phyloP scores from a whole-genome alignment of 225 moss, liverwort and hornwort species.

The Pleurozium schreberi region DNA sequence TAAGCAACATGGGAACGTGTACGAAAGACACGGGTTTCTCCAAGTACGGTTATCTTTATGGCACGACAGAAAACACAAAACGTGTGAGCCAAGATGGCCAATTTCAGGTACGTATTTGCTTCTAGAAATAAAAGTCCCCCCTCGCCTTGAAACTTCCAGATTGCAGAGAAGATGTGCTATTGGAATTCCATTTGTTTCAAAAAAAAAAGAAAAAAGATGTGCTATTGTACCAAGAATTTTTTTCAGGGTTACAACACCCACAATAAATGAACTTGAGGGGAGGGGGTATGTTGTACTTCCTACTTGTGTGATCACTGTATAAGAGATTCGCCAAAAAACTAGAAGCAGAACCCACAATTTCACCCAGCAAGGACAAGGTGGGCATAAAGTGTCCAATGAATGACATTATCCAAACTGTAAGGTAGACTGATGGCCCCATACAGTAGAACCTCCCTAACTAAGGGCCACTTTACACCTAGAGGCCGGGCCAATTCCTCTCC shows the following conservation, averaged over 20 bases:
- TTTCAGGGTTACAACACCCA: not conserved
- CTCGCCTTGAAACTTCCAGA: not conserved
- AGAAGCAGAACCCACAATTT: not conserved
- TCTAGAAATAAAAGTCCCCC: not conserved
- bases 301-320: rapidly evolving
- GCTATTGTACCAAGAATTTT: not conserved
- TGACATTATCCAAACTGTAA: not conserved
- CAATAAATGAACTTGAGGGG: not conserved
- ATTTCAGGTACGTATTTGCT: not conserved
- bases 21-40: not conserved
- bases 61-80: not conserved
- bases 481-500: too few relatives aligned
- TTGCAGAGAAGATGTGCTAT: not conserved
- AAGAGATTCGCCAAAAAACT: not conserved
- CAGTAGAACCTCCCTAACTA: too few relatives aligned
- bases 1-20: not conserved
- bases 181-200: too few relatives aligned
- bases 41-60: not conserved
- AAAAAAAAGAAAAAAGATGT: too few relatives aligned
- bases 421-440: too few relatives aligned
- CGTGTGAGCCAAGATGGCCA: not conserved
- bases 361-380: not conserved
- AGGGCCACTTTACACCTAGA: too few relatives aligned
- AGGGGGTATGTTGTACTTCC: too few relatives aligned
- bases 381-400: too few relatives aligned